These are phyloP conservation scores for Aspergillus hortae DNA, from an alignment of 2,329 filamentous ascomycete species.

Conservation along the genomic window DNA sequence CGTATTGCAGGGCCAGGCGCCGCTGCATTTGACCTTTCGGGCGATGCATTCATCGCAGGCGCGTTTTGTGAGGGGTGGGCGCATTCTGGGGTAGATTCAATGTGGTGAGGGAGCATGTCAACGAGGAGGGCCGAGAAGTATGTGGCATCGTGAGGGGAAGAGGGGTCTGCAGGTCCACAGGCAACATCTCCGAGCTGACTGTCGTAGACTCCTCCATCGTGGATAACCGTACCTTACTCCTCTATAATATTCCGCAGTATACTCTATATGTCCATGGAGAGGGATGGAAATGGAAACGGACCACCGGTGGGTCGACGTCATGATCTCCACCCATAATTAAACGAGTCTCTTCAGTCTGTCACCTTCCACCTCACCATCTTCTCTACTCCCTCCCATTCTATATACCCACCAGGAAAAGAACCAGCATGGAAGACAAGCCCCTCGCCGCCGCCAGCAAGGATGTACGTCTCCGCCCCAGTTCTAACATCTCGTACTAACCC, in stretches of 20 bases:
- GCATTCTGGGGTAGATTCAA: slow-evolving; percentile 1
- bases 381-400: not conserved
- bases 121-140: not conserved
- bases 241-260: no score
- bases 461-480: slow-evolving; percentile 13
- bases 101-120: not conserved
- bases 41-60: slow-evolving; percentile 29
- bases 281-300: not conserved
- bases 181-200: no score
- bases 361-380: not conserved
- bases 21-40: slow-evolving; percentile 29
- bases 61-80: slow-evolving; percentile 21
- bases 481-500: not conserved
- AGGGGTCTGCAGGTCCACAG: not conserved
- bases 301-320: no score
- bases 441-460: slow-evolving; percentile 29
- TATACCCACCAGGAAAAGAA: not conserved
- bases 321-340: no score
- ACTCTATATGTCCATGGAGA: no score
- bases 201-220: no score
- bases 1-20: slow-evolving; percentile 26
- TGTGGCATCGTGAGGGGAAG: not conserved
- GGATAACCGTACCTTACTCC: no score
- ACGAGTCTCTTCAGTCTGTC: not conserved
- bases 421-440: slow-evolving; percentile 23